phyloP scores from a whole-genome alignment of 768 basidiomycete species.

The Pseudohyphozyma bogoriensis region DNA sequence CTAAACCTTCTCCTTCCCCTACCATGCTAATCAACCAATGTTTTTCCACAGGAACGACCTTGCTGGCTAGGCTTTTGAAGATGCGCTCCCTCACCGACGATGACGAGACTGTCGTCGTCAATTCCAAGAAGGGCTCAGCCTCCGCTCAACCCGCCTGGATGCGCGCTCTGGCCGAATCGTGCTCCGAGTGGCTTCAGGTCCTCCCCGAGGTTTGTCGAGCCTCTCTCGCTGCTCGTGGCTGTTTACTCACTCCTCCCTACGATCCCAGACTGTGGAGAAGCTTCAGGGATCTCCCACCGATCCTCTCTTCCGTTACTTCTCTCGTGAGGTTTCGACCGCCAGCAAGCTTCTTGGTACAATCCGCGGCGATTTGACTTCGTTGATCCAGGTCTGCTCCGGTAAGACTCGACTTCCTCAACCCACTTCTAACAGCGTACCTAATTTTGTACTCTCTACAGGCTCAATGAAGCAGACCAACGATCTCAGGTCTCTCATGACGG shows the following conservation, averaged over 20 bases:
- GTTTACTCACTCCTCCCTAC: constrained; percentile 33
- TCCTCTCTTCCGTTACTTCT: constrained; percentile 79
- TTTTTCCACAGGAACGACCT: constrained; percentile 54
- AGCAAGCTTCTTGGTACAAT: constrained; percentile 67
- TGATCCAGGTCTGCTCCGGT: constrained; percentile 75
- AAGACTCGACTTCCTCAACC: too few relatives aligned
- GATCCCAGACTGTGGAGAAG: constrained; percentile 46
- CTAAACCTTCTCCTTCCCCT: background rate
- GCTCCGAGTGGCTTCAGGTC: constrained; percentile 68
- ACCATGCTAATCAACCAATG: too few relatives aligned
- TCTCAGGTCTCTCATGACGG: constrained; percentile 78
- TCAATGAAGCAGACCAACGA: constrained; percentile 97
- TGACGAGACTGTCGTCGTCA: constrained; percentile 54
- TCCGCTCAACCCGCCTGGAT: constrained; percentile 86
- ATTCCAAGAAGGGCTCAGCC: constrained; percentile 38
- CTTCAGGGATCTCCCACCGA: constrained; percentile 44
- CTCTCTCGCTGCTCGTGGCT: background rate
- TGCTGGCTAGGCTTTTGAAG: constrained; percentile 78
- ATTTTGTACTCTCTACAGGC: too few relatives aligned
- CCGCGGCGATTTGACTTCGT: constrained; percentile 65
- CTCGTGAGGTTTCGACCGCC: constrained; percentile 74
- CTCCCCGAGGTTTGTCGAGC: constrained; percentile 57
- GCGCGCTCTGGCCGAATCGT: constrained; percentile 68
- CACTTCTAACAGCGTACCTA: too few relatives aligned
- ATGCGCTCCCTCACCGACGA: constrained; percentile 84